These are phyloP conservation scores for Vigna nakashimae DNA, from an alignment of 306 rosid species.

Conservation along the genomic window DNA sequence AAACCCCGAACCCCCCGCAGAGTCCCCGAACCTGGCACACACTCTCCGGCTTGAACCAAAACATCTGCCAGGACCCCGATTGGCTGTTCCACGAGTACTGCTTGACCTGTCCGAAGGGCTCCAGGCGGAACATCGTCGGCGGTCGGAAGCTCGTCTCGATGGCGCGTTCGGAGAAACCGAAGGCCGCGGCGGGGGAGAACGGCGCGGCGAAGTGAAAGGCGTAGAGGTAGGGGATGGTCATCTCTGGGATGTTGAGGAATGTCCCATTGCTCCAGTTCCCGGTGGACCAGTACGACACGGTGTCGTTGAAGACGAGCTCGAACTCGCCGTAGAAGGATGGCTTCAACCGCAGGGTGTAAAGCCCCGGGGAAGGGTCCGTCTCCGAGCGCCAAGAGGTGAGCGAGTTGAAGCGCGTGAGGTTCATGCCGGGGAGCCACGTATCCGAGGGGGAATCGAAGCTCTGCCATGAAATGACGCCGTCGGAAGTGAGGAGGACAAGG, in stretches of 20 bases:
- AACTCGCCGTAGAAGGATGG: constrained; percentile 66
- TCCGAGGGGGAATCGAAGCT: constrained; percentile 85
- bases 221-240: constrained; percentile 71
- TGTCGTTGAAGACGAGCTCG: constrained; percentile 62
- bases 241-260: constrained; percentile 67
- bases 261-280: constrained; percentile 68
- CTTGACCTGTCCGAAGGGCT: constrained; percentile 57
- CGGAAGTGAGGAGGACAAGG: constrained; percentile 45
- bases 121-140: constrained; percentile 65
- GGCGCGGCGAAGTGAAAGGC: constrained; percentile 61
- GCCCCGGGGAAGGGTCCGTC: constrained; percentile 69
- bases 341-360: constrained; percentile 63
- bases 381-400: constrained; percentile 62
- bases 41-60: constrained; percentile 66
- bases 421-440: constrained; percentile 87
- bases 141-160: constrained; percentile 45
- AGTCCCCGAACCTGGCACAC: constrained; percentile 54
- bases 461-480: constrained; percentile 65
- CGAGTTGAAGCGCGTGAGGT: constrained; percentile 54
- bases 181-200: constrained; percentile 61
- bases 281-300: constrained; percentile 67
- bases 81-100: constrained; percentile 76
- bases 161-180: constrained; percentile 66
- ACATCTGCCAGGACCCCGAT: constrained; percentile 62
- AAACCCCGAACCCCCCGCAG: constrained; percentile 76